Evolutionary conservation across 768 basidiomycete species (phyloP).

Genomic region (Pleurotus tuoliensis): DNA sequence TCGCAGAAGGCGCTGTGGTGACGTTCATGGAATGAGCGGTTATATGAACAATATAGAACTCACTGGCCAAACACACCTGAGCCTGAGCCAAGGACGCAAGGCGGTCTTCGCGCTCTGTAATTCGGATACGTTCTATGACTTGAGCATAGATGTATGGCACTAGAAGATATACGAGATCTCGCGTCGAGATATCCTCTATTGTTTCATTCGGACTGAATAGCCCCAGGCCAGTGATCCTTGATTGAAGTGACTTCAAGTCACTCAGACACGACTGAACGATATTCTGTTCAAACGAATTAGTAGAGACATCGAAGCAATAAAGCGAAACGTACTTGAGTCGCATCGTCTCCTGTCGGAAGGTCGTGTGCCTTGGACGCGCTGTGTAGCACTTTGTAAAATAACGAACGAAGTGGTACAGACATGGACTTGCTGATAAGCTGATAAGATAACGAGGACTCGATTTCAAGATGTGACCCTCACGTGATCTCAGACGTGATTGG

Average conservation of each 20-base stretch:
- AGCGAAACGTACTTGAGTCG: slow-evolving; percentile 34
- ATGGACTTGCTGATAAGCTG: not conserved
- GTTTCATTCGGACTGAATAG: slow-evolving; percentile 84
- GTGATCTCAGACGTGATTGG: not conserved
- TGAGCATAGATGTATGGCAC: slow-evolving; percentile 69
- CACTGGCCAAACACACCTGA: slow-evolving; percentile 42
- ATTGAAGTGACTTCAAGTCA: slow-evolving; percentile 51
- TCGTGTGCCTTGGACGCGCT: slow-evolving; percentile 34
- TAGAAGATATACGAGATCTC: slow-evolving; percentile 70
- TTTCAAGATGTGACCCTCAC: too few species aligned
- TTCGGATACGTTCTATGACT: slow-evolving; percentile 54
- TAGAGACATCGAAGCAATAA: not conserved
- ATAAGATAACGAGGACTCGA: not conserved
- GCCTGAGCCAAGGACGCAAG: slow-evolving; percentile 49
- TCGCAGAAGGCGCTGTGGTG: slow-evolving; percentile 41
- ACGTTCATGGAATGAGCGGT: not conserved
- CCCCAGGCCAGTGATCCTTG: slow-evolving; percentile 54
- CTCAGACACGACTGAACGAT: slow-evolving; percentile 50
- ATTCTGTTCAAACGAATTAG: slow-evolving; percentile 35
- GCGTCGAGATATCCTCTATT: slow-evolving; percentile 77
- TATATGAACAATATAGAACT: not conserved
- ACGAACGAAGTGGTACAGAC: slow-evolving; percentile 31
- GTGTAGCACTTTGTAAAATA: slow-evolving; percentile 33
- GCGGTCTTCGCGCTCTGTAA: slow-evolving; percentile 55
- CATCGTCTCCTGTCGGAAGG: slow-evolving; percentile 37